Evolutionary conservation across 768 basidiomycete species (phyloP).

Genomic region (Leucosporidium scottii): DNA sequence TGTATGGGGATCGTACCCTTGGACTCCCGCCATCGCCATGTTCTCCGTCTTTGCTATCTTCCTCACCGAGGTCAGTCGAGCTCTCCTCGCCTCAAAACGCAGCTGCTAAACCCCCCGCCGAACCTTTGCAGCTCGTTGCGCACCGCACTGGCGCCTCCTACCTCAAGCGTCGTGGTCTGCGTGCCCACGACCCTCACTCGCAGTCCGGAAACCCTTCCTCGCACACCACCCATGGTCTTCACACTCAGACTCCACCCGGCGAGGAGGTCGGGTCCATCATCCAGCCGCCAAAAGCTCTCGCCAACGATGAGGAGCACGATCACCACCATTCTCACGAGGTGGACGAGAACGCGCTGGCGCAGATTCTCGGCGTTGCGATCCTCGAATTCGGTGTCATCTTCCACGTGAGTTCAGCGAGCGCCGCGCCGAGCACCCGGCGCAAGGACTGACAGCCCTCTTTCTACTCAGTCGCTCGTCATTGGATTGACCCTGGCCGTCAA

Average conservation of each 20-base stretch:
- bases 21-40: background rate
- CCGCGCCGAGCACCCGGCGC: too few relatives aligned
- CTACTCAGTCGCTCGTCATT: conserved; percentile 22
- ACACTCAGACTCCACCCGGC: background rate
- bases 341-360: conserved; percentile 2
- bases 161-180: background rate
- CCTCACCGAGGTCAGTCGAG: background rate
- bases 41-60: conserved; percentile 1
- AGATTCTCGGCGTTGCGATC: conserved; percentile 33
- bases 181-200: background rate
- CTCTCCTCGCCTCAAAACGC: too few relatives aligned
- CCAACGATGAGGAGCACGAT: background rate
- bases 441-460: too few relatives aligned
- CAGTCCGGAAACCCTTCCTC: background rate
- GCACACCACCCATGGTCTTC: background rate
- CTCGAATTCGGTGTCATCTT: conserved; percentile 41
- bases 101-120: too few relatives aligned
- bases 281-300: too few relatives aligned
- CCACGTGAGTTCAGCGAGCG: conserved; percentile 13
- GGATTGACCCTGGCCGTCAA: conserved; percentile 24
- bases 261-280: too few relatives aligned
- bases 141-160: background rate
- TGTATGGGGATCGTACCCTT: conserved; percentile 34
- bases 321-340: background rate
- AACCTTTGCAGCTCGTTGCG: background rate